Conservation (phyloP, 768 basidiomycete genomes). For the Lactifluus hygrophoroides region DNA sequence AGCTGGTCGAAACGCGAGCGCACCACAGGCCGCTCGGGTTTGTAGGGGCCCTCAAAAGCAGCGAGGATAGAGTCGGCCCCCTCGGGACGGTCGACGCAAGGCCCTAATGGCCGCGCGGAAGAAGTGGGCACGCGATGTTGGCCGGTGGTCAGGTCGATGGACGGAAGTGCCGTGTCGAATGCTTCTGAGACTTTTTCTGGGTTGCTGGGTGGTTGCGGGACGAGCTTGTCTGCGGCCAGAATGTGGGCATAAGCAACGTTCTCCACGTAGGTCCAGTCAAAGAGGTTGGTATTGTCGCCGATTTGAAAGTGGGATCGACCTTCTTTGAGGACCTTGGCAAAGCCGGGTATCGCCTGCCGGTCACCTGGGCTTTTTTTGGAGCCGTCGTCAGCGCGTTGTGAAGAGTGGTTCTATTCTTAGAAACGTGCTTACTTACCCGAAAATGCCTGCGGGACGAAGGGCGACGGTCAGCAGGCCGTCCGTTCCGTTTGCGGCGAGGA, state of each 20-base stretch:
- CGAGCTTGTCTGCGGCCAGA: constrained; percentile 84
- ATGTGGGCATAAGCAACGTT: constrained; percentile 94
- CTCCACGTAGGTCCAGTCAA: constrained; percentile 95
- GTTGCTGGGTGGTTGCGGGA: constrained; percentile 39
- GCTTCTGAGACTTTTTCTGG: constrained; percentile 27
- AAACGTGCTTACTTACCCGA: constrained; percentile 53
- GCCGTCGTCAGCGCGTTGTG: not conserved
- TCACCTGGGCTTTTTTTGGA: constrained; percentile 67
- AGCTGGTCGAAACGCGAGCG: constrained; percentile 82
- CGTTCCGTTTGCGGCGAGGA: constrained; percentile 81
- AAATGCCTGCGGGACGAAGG: constrained; percentile 88
- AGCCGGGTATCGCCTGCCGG: constrained; percentile 72
- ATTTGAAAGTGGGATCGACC: constrained; percentile 90
- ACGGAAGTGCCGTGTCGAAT: constrained; percentile 46
- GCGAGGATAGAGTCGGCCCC: constrained; percentile 49
- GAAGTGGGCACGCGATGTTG: constrained; percentile 66
- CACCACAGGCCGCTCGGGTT: constrained; percentile 44
- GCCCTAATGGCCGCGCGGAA: constrained; percentile 73
- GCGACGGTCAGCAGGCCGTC: constrained; percentile 82
- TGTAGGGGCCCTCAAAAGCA: constrained; percentile 43
- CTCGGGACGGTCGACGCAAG: constrained; percentile 54
- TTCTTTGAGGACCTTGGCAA: constrained; percentile 69
- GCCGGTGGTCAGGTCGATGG: constrained; percentile 60
- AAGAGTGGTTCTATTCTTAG: not conserved
- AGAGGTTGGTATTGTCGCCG: constrained; percentile 87